Percentiles rank a stretch among this genome's conserved stretches.
Evolutionary conservation across 495 filamentous ascomycete genomes (phyloP).

Genomic region (Aspergillus egyptiacus): DNA sequence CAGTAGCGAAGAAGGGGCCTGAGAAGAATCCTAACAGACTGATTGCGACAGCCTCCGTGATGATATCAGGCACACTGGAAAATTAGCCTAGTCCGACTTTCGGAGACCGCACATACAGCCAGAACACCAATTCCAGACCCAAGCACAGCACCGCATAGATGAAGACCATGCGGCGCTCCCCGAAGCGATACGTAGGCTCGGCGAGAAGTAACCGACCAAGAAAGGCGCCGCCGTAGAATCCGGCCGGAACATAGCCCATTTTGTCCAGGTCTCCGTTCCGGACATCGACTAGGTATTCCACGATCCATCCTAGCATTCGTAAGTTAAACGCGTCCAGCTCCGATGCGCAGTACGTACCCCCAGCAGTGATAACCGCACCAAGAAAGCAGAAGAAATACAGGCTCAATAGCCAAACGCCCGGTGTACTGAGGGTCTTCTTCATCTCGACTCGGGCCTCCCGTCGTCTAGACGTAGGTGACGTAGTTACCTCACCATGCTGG

Average conservation of each 20-base stretch:
- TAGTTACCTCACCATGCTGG: neutral
- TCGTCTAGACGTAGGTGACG: neutral
- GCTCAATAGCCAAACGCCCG: slow-evolving; percentile 27
- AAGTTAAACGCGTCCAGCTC: neutral
- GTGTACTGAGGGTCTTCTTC: slow-evolving; percentile 18
- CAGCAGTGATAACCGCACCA: slow-evolving; percentile 25
- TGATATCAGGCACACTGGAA: slow-evolving; percentile 27
- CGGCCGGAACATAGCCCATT: slow-evolving; percentile 30
- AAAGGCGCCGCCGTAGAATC: slow-evolving; percentile 26
- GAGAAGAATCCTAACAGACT: slow-evolving; percentile 28
- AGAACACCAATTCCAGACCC: slow-evolving; percentile 28
- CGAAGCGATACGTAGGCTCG: slow-evolving; percentile 25
- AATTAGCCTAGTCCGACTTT: neutral
- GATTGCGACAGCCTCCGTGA: slow-evolving; percentile 30
- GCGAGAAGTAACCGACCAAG: slow-evolving; percentile 25
- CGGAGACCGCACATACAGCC: slow-evolving; percentile 21
- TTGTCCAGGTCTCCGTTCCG: slow-evolving; percentile 26
- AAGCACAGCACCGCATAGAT: slow-evolving; percentile 27
- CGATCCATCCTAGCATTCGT: slow-evolving; percentile 23
- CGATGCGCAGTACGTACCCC: slow-evolving; percentile 12
- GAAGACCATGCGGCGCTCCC: slow-evolving; percentile 28
- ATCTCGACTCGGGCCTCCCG: slow-evolving; percentile 20
- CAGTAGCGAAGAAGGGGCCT: slow-evolving; percentile 31
- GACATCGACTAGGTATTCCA: slow-evolving; percentile 29
- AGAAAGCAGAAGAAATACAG: slow-evolving; percentile 33